Base-by-base conservation (phyloP, 1,284 basidiomycete species). In the Caloboletus firmus region DNA sequence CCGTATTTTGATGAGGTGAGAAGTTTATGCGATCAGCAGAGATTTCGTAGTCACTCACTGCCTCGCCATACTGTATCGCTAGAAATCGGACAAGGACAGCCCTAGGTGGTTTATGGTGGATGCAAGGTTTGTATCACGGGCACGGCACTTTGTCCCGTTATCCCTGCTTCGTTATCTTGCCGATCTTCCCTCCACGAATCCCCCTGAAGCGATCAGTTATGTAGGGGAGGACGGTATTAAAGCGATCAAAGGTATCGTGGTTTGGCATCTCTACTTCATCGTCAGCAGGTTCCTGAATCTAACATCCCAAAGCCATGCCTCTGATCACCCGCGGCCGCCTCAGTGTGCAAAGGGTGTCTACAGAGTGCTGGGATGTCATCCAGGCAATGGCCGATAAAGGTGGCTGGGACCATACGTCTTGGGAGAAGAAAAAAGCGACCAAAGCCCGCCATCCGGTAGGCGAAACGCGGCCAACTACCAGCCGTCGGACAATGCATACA, bases 21-120 rank as follows among this genome's bases (percentile, higher is more conserved):
- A 5, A 20, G 3, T 51, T 56, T 65, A 41, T 35, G 54, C 50
- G 20, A 45, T 34, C 32, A 26, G 13, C 37, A 26, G 34, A 49
- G 18, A 10, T 35, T 45, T 41, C 48, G 31, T 52, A 51, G 46
- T 55, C 48, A 24, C 55, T 49, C 41, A 51, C 24, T 40, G 50
- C 39, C 28, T 49, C 37, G 10, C 31, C 12, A 41, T 18, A 20
- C n/a, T n/a, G n/a, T 30, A 30, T 41, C 13, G 30, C 37, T 60
- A 91, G 80, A 96, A 95, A 82, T 84, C 93, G 0, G 78, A 89
- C 50, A 64, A 83, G 62, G 78, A 81, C 1, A 76, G 82, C 10
- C 95, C 95, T 1, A 92, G 83, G 62, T 98, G 96, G 96, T 96
- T 80, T 76, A 96, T 98, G 91, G 88, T 95, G 47, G 88, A 93